Evolutionary conservation across 345 rosid genomes (phyloP), one percentile per base, ranked within the genome.

Genomic region (Punica granatum): DNA sequence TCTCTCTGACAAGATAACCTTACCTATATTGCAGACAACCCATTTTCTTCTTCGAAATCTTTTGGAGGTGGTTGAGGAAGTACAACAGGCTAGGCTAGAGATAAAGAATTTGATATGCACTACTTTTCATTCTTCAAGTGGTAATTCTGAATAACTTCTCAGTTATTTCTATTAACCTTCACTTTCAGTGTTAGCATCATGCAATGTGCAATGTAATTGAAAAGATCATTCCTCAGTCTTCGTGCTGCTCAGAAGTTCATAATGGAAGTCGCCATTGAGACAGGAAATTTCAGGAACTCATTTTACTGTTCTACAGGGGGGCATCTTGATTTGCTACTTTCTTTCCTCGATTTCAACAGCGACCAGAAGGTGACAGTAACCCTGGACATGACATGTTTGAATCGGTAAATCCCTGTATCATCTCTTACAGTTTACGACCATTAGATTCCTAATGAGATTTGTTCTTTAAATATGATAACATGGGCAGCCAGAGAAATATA

Each of bases 251-350:
- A 19, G 54, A 18, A 61, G 26, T 35, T 16, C 43, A 36, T 36
- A 37, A 16, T 7, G 1, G 13, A 61, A 60, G 33, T 28, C 34
- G 9, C 21, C 58, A 43, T 41, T 1, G 32, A 21, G 9, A 41
- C 46, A 65, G 6, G 5, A 37, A 37, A 5, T 37, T 5, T 5
- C 41, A 4, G 48, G 41, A 54, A 54, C 30, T 34, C 65, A 44
- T 43, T 63, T 69, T 64, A 28, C 70, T 71, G 49, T 39, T 69
- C 68, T 75, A 82, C 87, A 93, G 98, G 58, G 69, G 83, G 80
- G 69, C 85, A 79, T 81, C 94, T 93, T 41, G 80, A 81, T 66
- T 76, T 93, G 88, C 87, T 78, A 71, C 86, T 90, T 74, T 72
- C 66, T 68, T 89, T 87, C 67, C 7, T 80, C 28, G 81, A 84